A percentile compares a stretch with the other conserved stretches of the same genome.
phyloP scores from a whole-genome alignment of 2,329 filamentous ascomycete species.

The Paracorniculantispora psalliotae region DNA sequence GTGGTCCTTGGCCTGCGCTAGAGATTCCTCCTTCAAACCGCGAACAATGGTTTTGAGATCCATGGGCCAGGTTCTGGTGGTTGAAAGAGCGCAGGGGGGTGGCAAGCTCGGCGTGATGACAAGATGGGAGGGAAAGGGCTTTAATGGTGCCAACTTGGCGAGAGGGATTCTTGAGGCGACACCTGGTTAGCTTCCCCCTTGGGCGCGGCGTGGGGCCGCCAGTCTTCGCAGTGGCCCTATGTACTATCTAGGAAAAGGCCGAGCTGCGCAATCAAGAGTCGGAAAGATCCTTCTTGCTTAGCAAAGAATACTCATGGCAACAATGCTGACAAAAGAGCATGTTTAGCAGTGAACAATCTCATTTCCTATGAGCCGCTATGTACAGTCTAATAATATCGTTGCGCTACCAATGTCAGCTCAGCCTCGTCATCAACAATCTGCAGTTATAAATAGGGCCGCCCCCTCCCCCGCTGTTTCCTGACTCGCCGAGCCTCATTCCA shows the following conservation, averaged over 20 bases:
- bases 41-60: slow-evolving; percentile 12
- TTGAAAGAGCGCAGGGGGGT: neutral
- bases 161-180: neutral
- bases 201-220: neutral
- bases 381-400: neutral
- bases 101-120: neutral
- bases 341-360: neutral
- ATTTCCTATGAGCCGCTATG: neutral
- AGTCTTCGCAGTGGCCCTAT: neutral
- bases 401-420: neutral
- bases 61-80: slow-evolving; percentile 4
- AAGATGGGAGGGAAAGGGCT: neutral
- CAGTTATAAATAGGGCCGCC: neutral
- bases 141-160: neutral
- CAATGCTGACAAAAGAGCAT: neutral
- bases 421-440: neutral
- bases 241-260: neutral
- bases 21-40: neutral
- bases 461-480: neutral
- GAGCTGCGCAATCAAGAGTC: neutral
- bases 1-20: slow-evolving; percentile 5
- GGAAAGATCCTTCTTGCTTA: neutral
- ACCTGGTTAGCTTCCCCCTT: neutral
- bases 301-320: neutral
- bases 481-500: neutral